Conservation (phyloP, 768 basidiomycete species). For the Collybia mongolica region DNA sequence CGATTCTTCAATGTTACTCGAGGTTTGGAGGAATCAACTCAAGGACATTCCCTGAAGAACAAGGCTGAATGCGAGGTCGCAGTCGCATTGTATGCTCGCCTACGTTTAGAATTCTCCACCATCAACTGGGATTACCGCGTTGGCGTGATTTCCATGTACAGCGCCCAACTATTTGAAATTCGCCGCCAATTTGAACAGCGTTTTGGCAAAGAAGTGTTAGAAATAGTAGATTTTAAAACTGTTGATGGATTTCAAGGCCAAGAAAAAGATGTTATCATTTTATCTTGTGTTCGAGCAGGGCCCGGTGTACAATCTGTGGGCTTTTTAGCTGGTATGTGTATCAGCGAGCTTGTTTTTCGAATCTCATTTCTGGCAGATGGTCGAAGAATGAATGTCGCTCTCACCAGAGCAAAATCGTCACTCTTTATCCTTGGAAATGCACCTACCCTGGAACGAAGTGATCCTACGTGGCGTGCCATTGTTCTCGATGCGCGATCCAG, state of each 20-base stretch:
- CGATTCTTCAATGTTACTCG: constrained; percentile 81
- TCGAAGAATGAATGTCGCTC: constrained; percentile 97
- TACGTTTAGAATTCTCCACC: constrained; percentile 60
- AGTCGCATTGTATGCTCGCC: constrained; percentile 69
- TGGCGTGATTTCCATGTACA: constrained; percentile 90
- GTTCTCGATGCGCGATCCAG: constrained; percentile 73
- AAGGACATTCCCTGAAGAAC: constrained; percentile 76
- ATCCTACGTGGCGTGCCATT: constrained; percentile 76
- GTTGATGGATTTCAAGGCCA: constrained; percentile 99
- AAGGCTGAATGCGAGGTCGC: constrained; percentile 71
- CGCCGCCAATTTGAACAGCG: constrained; percentile 62
- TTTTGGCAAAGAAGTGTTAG: constrained; percentile 71
- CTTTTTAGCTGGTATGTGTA: constrained; percentile 71
- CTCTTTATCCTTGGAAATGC: constrained; percentile 92
- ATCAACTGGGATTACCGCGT: constrained; percentile 43
- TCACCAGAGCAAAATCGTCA: constrained; percentile 95
- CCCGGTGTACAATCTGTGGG: constrained; percentile 81
- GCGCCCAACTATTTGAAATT: constrained; percentile 81
- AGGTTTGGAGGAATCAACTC: constrained; percentile 61
- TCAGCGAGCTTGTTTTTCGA: not conserved
- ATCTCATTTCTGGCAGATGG: constrained; percentile 42
- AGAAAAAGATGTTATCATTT: constrained; percentile 97
- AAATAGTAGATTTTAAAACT: constrained; percentile 89
- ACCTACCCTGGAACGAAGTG: constrained; percentile 84
- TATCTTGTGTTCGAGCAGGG: constrained; percentile 95